Base-by-base conservation (phyloP, 2,329 filamentous ascomycete genomes). In the Aspergillus latus region DNA sequence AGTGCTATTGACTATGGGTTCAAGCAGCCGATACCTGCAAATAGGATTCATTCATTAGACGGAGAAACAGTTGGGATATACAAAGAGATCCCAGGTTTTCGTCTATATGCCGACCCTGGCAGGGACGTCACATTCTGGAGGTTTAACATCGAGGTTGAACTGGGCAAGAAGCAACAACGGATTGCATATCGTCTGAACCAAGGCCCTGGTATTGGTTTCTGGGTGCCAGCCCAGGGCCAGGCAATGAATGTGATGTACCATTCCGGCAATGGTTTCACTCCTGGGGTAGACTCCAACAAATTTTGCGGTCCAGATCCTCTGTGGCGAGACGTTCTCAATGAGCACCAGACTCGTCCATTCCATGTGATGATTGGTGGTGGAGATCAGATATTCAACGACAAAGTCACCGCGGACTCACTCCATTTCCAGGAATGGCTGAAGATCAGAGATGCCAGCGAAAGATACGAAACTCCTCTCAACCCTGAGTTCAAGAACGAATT, bases 171-270 rank as follows among this genome's bases (percentile, higher is more conserved):
- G 57, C 90, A 97, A 73, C 85, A 92, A 66, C 88, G 93, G 39
- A 89, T 99, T 61, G 93, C 92, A 0, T 99, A 99, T 74, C 89
- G 92, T 52, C 96, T 99, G 77, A 99, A 99, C 68, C 83, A 88
- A 46, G 93, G 94, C 0, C 92, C 93, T 5, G 85, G 90, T 2
- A 86, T 90, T 51, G 90, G 88, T 1, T 99, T 99, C 72, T 99
- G 94, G 93, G 91, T 99, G 0, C 94, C 95, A 4, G 88, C 88
- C 32, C 84, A 82, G 49, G 88, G 86, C 13, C 83, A 96, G 71
- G 84, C 89, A 2, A 99, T 99, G 94, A 97, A 97, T 76, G 90
- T 97, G 71, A 96, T 97, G 92, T 99, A 97, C 76, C 85, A 97
- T 77, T 96, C 89, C 71, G 96, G 94, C 78, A 99, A 99, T 71